phyloP scores from a whole-genome alignment of 208 protist species.

The Trypanosoma avium region DNA sequence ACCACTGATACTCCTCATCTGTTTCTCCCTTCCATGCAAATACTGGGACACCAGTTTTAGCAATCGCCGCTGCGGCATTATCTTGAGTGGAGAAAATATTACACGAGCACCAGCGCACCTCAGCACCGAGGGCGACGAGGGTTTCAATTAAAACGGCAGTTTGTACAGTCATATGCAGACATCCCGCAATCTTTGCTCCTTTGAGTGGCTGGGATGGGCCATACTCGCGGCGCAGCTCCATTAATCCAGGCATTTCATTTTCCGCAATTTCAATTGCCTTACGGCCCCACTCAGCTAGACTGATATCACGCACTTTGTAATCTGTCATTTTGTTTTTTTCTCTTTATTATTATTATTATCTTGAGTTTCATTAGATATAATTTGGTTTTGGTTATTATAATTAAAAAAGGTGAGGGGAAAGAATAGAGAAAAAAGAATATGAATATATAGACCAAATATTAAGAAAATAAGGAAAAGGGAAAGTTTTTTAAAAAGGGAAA shows the following conservation, averaged over 20 bases:
- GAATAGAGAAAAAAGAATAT: too few relatives aligned
- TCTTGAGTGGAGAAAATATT: slow-evolving; percentile 99
- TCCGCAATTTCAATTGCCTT: slow-evolving; percentile 98
- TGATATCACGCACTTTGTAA: slow-evolving; percentile 97
- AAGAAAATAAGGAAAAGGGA: too few relatives aligned
- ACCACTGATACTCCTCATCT: slow-evolving; percentile 99
- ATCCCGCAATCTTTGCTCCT: slow-evolving; percentile 97
- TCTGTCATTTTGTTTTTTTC: slow-evolving; percentile 57
- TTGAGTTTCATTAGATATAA: too few relatives aligned
- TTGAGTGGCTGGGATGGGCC: slow-evolving; percentile 93
- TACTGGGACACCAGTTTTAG: slow-evolving; percentile 94
- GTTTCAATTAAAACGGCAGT: slow-evolving; percentile 99
- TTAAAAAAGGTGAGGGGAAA: too few relatives aligned
- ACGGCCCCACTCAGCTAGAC: slow-evolving; percentile 96
- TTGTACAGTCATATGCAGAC: slow-evolving; percentile 99
- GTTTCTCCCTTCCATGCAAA: slow-evolving; percentile 99
- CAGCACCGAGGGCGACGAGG: slow-evolving; percentile 96
- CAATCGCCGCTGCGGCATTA: slow-evolving; percentile 82
- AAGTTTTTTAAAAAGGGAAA: too few relatives aligned
- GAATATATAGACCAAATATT: too few relatives aligned
- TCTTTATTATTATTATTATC: background rate
- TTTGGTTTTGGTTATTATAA: too few relatives aligned
- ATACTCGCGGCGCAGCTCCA: slow-evolving; percentile 94
- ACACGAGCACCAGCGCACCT: slow-evolving; percentile 97
- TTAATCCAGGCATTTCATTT: slow-evolving; percentile 99